phyloP scores from a whole-genome alignment of 208 protist species.

The Trypanosoma rangeli region DNA sequence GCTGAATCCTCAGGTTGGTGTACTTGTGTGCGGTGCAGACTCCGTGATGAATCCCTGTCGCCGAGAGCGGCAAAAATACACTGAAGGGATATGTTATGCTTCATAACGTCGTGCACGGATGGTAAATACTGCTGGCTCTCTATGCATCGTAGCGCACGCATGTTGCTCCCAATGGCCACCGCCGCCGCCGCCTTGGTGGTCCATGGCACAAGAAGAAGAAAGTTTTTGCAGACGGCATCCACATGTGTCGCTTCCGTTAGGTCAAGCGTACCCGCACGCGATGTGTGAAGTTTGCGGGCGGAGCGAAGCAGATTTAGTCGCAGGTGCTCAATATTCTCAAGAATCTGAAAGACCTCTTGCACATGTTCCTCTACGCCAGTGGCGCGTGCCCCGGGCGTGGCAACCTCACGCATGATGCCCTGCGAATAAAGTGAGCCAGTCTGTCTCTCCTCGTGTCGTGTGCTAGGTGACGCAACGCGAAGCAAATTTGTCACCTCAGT shows the following conservation, averaged over 20 bases:
- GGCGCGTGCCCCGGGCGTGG: neutral
- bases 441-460: neutral
- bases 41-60: conserved; percentile 78
- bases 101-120: conserved; percentile 13
- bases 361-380: conserved; percentile 59
- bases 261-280: conserved; percentile 15
- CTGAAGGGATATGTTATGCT: conserved; percentile 54
- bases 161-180: conserved; percentile 67
- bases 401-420: conserved; percentile 29
- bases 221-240: conserved; percentile 36
- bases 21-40: conserved; percentile 56
- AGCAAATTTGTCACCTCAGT: conserved; percentile 44
- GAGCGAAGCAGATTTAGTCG: conserved; percentile 46
- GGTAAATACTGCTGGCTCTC: conserved; percentile 67
- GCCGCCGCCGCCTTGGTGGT: conserved; percentile 42
- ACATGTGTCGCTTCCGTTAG: conserved; percentile 32
- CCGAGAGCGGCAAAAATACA: conserved; percentile 77
- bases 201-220: conserved; percentile 48
- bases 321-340: conserved; percentile 76
- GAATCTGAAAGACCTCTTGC: conserved; percentile 60
- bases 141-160: conserved; percentile 74
- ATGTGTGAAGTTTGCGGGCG: neutral
- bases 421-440: conserved; percentile 48
- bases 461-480: conserved; percentile 6
- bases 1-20: conserved; percentile 56